Conservation (phyloP, 345 rosid genomes). For the Orychophragmus violaceus region DNA sequence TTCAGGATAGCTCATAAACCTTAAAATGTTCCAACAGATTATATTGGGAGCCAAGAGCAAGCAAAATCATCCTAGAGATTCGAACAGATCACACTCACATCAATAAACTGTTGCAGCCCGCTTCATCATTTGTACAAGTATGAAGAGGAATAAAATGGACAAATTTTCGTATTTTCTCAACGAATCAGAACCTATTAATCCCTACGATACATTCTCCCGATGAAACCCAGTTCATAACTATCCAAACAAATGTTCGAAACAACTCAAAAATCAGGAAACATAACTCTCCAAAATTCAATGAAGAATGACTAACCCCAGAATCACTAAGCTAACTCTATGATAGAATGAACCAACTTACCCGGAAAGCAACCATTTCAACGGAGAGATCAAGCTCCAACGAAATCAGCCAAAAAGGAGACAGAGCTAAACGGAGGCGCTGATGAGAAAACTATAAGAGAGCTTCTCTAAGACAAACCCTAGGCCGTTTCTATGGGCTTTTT, state of each 20-base stretch:
- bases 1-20: not conserved
- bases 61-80: not conserved
- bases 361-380: constrained; percentile 21
- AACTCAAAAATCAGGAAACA: not conserved
- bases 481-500: constrained; percentile 10
- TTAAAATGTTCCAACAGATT: not conserved
- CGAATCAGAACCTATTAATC: not conserved
- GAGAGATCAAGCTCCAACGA: constrained; percentile 23
- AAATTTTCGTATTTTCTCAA: not conserved
- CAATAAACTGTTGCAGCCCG: not conserved
- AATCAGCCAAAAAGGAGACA: not conserved
- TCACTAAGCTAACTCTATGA: not conserved
- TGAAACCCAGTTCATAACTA: not conserved
- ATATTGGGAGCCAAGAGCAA: not conserved
- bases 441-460: not conserved
- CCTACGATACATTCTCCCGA: not conserved
- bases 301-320: not conserved
- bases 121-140: not conserved
- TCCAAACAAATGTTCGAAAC: not conserved
- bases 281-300: not conserved
- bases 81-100: not conserved
- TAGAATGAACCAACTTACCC: constrained; percentile 9
- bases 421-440: constrained; percentile 6
- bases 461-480: not conserved
- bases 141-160: not conserved